phyloP scores from a whole-genome alignment of 1,139 yeast species.

The Saccharomycopsis crataegensis region DNA sequence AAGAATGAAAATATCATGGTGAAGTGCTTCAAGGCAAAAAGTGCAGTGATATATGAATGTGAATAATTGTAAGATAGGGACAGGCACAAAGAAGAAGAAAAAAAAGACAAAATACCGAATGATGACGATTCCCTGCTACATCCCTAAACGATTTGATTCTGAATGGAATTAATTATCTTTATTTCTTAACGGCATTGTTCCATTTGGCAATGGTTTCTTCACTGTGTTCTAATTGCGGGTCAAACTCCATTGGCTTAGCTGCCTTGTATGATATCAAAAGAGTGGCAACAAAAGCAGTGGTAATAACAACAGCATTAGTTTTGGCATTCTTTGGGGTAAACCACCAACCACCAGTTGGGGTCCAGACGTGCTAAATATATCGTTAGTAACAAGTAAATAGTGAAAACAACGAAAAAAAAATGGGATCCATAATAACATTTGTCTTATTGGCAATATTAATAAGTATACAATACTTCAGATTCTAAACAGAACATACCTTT shows the following conservation, averaged over 20 bases:
- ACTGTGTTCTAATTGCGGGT: slow-evolving; percentile 16
- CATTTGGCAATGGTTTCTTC: slow-evolving; percentile 19
- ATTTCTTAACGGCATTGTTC: slow-evolving; percentile 18
- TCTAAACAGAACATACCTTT: slow-evolving; percentile 11
- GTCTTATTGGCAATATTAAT: neutral
- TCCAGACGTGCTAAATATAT: slow-evolving; percentile 18
- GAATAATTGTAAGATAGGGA: too few species aligned
- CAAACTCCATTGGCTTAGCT: slow-evolving; percentile 4
- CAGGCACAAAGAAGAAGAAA: too few species aligned
- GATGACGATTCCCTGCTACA: neutral
- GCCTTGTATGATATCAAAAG: neutral
- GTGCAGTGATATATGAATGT: too few species aligned
- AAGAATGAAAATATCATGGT: too few species aligned
- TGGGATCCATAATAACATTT: neutral
- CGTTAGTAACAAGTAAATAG: neutral
- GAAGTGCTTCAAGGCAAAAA: too few species aligned
- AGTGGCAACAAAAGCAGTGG: slow-evolving; percentile 5
- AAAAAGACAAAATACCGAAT: neutral
- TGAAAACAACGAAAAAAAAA: neutral
- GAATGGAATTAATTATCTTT: neutral
- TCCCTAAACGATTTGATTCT: neutral
- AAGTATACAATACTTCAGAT: neutral
- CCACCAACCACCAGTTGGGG: slow-evolving; percentile 22
- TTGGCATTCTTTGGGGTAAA: slow-evolving; percentile 20
- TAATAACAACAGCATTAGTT: slow-evolving; percentile 15